Evolutionary conservation across 768 basidiomycete species (phyloP).

Genomic region (Mycena epipterygia): DNA sequence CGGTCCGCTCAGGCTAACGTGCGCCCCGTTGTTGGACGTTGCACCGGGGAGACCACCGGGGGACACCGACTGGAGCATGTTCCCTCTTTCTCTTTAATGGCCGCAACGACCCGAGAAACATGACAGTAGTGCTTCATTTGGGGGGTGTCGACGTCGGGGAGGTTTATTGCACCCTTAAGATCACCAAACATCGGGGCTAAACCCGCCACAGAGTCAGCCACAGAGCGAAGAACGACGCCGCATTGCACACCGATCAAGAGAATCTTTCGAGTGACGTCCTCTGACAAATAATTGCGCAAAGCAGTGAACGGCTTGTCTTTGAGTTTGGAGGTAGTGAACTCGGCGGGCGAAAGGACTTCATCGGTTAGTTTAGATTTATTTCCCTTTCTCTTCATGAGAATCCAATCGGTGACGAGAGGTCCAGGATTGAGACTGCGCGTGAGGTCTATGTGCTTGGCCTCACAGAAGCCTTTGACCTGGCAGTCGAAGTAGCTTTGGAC

Average conservation of each 20-base stretch:
- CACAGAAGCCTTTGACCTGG: slow-evolving; percentile 22
- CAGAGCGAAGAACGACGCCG: no score
- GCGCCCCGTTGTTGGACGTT: slow-evolving; percentile 3
- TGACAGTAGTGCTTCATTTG: slow-evolving; percentile 22
- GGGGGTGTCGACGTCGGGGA: background rate
- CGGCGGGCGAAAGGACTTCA: background rate
- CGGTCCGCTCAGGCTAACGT: slow-evolving; percentile 1
- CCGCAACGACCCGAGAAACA: slow-evolving; percentile 11
- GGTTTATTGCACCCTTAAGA: slow-evolving; percentile 7
- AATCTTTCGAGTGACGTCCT: background rate
- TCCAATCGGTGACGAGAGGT: slow-evolving; percentile 10
- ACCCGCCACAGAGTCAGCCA: background rate
- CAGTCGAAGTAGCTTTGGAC: slow-evolving; percentile 7
- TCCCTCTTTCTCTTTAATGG: background rate
- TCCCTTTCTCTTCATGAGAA: slow-evolving; percentile 11
- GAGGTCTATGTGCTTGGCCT: slow-evolving; percentile 4
- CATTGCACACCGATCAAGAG: slow-evolving; percentile 18
- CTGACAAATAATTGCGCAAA: slow-evolving; percentile 12
- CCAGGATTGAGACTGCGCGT: background rate
- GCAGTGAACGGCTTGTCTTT: background rate
- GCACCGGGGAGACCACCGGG: background rate
- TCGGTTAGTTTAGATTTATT: background rate
- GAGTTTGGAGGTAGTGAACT: background rate
- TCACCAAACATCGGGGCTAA: slow-evolving; percentile 4
- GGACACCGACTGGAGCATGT: background rate